phyloP scores from a whole-genome alignment of 306 rosid genomes.

The Abrus precatorius region DNA sequence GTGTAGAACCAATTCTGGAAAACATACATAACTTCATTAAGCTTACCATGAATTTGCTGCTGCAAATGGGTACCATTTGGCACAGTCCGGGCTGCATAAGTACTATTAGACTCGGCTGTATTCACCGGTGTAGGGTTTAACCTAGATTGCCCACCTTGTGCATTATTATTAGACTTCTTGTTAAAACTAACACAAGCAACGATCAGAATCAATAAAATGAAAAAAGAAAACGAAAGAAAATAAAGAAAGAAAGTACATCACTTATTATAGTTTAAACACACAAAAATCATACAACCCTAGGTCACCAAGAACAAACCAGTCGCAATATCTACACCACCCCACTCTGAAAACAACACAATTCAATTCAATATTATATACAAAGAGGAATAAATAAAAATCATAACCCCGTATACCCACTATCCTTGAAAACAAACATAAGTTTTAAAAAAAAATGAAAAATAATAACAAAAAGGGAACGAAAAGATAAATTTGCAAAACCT shows the following conservation, averaged over 20 bases:
- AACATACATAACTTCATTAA: background rate
- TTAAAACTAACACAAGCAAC: slow-evolving; percentile 59
- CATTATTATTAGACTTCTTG: slow-evolving; percentile 81
- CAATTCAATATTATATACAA: background rate
- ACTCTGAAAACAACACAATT: background rate
- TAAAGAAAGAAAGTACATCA: background rate
- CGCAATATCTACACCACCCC: slow-evolving; percentile 17
- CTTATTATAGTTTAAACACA: background rate
- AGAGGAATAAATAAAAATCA: background rate
- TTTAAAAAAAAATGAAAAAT: background rate
- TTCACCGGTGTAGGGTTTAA: slow-evolving; percentile 60
- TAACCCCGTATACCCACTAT: slow-evolving; percentile 31
- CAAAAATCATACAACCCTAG: background rate
- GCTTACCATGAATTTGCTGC: slow-evolving; percentile 71
- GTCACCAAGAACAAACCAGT: slow-evolving; percentile 6
- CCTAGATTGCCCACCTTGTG: slow-evolving; percentile 93
- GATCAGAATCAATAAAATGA: slow-evolving; percentile 39
- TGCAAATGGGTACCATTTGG: slow-evolving; percentile 76
- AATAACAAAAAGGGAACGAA: background rate
- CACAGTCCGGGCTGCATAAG: slow-evolving; percentile 60
- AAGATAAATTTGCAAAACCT: slow-evolving; percentile 33
- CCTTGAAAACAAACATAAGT: background rate
- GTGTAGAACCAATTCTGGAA: background rate
- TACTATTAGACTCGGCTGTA: slow-evolving; percentile 63
- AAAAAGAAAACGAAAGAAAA: background rate